Base-by-base conservation (phyloP, 306 rosid genomes). In the Vigna nakashimae region DNA sequence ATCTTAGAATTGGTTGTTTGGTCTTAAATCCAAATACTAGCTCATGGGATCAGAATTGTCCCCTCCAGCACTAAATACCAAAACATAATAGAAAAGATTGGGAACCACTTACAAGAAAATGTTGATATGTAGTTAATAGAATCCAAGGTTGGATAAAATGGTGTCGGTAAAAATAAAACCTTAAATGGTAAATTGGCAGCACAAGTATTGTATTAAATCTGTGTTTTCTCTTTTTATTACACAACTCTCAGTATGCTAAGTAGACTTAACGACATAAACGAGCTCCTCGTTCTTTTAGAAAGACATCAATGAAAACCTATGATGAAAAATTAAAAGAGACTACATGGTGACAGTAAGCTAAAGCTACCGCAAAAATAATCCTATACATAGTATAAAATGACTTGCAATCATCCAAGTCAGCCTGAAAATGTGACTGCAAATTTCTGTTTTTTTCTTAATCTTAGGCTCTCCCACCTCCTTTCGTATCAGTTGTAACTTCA, bases 401-500 rank as follows among this genome's bases (percentile, higher is more conserved):
- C 65, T 77, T 73, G 83, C 71, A 68, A 73, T 60, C 84, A 26
- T 67, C 49, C 36, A 50, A 34, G 13, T 28, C 74, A 34, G 64
- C 28, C 28, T 12, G 13, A 46, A 71, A 65, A 52, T 38, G 69
- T 34, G 64, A 76, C 68, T 57, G 72, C 71, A 59, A 68, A 65
- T 59, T 66, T 75, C 73, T 6, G 45, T 66, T 70, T 74, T 70
- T 74, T 56, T 60, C 14, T 58, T 20, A 74, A 48, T 46, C 82
- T 9, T 82, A 82, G 78, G 78, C 50, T 57, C 69, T 55, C 22
- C 18, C 40, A 14, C 32, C 76, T 64, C 26, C 40, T 65, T 57
- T 67, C 15, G 40, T 52, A 75, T 60, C 80, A 53, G 80, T 26
- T 59, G 65, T 70, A 36, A 86, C 86, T 82, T 80, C 89, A 66